Conservation (phyloP, 2,329 filamentous ascomycete species). For the Kalmusia sp. region DNA sequence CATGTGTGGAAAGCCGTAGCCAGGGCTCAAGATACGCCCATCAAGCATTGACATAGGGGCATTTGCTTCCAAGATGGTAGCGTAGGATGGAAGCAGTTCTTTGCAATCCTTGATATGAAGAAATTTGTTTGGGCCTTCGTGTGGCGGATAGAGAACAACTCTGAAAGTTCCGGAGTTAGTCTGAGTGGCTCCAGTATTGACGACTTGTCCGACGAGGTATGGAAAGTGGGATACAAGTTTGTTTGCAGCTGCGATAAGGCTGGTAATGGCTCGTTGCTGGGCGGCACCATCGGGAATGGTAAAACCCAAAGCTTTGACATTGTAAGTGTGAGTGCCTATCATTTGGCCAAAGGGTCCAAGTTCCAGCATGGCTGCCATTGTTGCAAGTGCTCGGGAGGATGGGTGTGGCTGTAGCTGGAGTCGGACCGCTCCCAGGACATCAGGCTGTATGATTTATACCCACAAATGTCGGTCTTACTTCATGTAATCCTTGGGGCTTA, state of each 20-base stretch:
- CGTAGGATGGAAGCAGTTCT: not conserved
- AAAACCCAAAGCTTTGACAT: not conserved
- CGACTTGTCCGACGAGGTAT: not conserved
- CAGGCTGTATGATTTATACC: not conserved
- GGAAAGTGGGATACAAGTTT: slow-evolving; percentile 1
- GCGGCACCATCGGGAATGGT: not conserved
- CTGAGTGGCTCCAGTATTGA: not conserved
- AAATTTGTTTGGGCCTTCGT: not conserved
- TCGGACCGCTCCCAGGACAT: not conserved
- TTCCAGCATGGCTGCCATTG: not conserved
- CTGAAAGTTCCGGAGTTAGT: slow-evolving; percentile 1
- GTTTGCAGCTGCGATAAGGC: not conserved
- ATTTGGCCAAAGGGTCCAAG: not conserved
- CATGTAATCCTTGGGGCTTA: not conserved
- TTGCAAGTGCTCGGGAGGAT: not conserved
- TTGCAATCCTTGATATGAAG: slow-evolving; percentile 1
- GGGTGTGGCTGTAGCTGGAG: too few relatives aligned
- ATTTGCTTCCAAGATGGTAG: not conserved
- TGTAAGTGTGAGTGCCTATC: not conserved
- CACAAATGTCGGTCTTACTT: not conserved
- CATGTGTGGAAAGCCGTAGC: slow-evolving; percentile 3
- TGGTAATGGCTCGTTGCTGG: not conserved
- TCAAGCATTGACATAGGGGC: not conserved
- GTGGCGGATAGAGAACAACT: not conserved
- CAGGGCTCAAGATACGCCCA: not conserved